Base-by-base conservation (phyloP, 306 rosid species). In the Prunus fruticosa region DNA sequence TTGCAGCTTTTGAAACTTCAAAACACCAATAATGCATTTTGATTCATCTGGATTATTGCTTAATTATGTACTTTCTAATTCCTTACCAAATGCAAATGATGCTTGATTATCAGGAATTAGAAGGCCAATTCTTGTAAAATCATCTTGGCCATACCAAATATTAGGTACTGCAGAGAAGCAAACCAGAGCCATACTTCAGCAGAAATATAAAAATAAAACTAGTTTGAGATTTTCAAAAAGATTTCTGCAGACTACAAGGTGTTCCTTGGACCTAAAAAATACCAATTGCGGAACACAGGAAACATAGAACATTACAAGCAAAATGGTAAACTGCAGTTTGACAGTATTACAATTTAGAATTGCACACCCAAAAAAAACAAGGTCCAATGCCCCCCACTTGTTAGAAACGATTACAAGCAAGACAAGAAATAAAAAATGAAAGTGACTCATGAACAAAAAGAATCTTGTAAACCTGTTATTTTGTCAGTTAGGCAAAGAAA, bases 381-480 rank as follows among this genome's bases (percentile, higher is more conserved):
- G 32, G 27, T 25, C 47, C 38, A 41, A 46, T 46, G 1, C 16
- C 53, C 5, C 51, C 6, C 30, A 18, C 25, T 19, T 41, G 65
- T 53, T 64, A 47, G 34, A 16, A 63, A 64, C 25, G 14, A 13
- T 16, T n/a, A 71, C 41, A 72, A 12, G 73, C 58, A 46, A 71
- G 77, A 79, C 84, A 78, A 68, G 69, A 20, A 28, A 20, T 1
- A 23, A 73, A 25, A 58, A 58, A 10, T 78, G 87, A 84, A 68
- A 86, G 75, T 32, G 92, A 88, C 84, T 46, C 7, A 64, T 79
- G 86, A 27, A 57, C 22, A 25, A 66, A 77, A 69, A 77, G 50
- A 69, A 77, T 11, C 16, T 10, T 72, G 56, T 51, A 54, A 19
- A 43, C 47, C 38, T 51, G 72, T 49, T 65, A 63, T 73, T 64